Evolutionary conservation across 1,284 basidiomycete species (phyloP), one percentile per base, ranked within the genome.

Genomic region (Cryptococcus sp.): DNA sequence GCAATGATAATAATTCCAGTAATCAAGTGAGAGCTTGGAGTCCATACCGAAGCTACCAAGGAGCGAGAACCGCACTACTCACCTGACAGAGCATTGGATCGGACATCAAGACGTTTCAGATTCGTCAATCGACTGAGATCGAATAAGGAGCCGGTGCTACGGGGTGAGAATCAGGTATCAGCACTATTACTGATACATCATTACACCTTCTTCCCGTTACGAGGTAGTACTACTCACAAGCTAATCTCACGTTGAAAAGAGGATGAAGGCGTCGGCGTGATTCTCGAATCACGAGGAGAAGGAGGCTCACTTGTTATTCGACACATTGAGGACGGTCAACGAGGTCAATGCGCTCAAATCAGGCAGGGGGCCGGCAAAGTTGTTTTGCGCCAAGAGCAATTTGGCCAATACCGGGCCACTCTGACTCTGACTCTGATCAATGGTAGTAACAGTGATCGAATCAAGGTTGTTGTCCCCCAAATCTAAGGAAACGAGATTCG

Each of bases 111-210:
- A n/a, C 56, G 50, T 7, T 60, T 58, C 41, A 67, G 50, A 19
- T 61, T 61, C 2, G 59, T 49, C 17, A 63, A 45, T n/a, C 30
- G 17, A 10, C 53, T 51, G 7, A 65, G 35, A 46, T 64, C 57
- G 56, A 62, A 60, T 16, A 67, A 22, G 1, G 65, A 35, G n/a
- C 60, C 65, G 47, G 61, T 62, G 47, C 65, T 67, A 52, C 35
- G n/a, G 19, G 8, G 56, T 42, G 15, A 47, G 10, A 17, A 48
- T 58, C 41, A 41, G 41, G 19, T 5, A 35, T 47, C 10, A 10
- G 17, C 23, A 22, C 23, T 41, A 17, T 22, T 1, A 35, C 47
- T 52, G 41, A 47, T 5, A n/a, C 17, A 45, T 6, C 15, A 23
- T 45, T 6, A 19, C 42, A 11, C n/a, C 42, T 4, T 19, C 15